These are phyloP conservation scores for Cladosporium sphaerospermum DNA, from an alignment of 2,329 filamentous ascomycete species.

Conservation along the genomic window DNA sequence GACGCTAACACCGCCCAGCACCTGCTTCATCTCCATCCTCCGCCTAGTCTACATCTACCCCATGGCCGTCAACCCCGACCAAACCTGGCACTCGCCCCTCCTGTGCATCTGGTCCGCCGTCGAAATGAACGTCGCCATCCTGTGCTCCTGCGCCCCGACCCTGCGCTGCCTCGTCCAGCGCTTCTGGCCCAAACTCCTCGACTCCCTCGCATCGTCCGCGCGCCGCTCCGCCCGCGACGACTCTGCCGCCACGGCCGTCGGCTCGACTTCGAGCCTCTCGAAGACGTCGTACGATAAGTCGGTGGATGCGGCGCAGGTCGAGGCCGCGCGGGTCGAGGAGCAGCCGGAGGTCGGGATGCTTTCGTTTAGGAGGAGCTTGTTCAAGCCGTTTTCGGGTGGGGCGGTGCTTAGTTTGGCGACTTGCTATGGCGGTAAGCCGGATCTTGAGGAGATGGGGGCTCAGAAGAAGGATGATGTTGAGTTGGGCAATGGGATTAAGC, in stretches of 20 bases:
- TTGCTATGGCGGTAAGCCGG: background rate
- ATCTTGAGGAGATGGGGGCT: background rate
- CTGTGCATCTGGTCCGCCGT: conserved; percentile 10
- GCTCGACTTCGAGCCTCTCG: background rate
- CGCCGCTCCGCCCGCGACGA: conserved; percentile 4
- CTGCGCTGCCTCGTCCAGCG: conserved; percentile 3
- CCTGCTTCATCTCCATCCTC: conserved; percentile 29
- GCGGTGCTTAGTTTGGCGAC: background rate
- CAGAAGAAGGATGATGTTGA: background rate
- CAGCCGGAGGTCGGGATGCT: background rate
- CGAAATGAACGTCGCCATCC: conserved; percentile 10
- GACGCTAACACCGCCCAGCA: conserved; percentile 13
- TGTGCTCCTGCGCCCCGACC: conserved; percentile 8
- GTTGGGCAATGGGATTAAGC: background rate
- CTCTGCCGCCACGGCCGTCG: background rate
- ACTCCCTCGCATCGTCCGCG: background rate
- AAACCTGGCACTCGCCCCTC: conserved; percentile 7
- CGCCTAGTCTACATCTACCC: conserved; percentile 26
- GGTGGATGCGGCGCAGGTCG: background rate
- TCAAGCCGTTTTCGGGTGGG: background rate
- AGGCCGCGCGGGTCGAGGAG: background rate
- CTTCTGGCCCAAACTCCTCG: conserved; percentile 16
- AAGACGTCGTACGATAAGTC: background rate
- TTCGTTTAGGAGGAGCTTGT: background rate
- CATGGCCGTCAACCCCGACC: conserved; percentile 11